Conservation (phyloP, 345 rosid genomes). For the Rhizophora mangle region DNA sequence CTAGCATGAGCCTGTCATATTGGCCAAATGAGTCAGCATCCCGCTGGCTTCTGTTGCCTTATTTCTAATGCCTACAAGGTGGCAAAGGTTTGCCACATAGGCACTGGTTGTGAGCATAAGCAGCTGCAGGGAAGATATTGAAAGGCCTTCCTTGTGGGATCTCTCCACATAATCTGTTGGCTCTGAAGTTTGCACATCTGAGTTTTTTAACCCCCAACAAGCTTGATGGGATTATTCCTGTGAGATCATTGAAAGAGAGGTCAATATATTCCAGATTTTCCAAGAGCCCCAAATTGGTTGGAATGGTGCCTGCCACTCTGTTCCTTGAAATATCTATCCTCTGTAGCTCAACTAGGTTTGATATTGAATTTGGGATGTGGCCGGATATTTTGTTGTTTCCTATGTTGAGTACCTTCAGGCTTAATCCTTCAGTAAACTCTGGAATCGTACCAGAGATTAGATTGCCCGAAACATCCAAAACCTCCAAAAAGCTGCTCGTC, state of each 20-base stretch:
- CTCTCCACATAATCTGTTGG: slow-evolving; percentile 78
- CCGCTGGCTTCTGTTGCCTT: slow-evolving; percentile 48
- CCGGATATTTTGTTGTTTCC: slow-evolving; percentile 76
- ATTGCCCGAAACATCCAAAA: slow-evolving; percentile 59
- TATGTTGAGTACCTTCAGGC: slow-evolving; percentile 61
- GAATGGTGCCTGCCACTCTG: slow-evolving; percentile 62
- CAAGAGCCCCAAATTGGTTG: slow-evolving; percentile 54
- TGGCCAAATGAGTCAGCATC: slow-evolving; percentile 52
- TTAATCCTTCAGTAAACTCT: slow-evolving; percentile 55
- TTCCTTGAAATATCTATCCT: slow-evolving; percentile 75
- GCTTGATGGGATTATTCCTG: slow-evolving; percentile 70
- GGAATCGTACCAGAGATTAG: slow-evolving; percentile 64
- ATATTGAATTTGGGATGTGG: slow-evolving; percentile 66
- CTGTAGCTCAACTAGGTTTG: slow-evolving; percentile 63
- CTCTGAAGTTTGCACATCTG: slow-evolving; percentile 77
- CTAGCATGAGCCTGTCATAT: slow-evolving; percentile 26
- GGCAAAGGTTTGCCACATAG: slow-evolving; percentile 89
- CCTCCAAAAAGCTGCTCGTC: slow-evolving; percentile 72
- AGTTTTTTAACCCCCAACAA: slow-evolving; percentile 50
- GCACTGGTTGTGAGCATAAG: slow-evolving; percentile 88
- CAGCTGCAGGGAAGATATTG: slow-evolving; percentile 67
- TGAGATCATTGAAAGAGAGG: slow-evolving; percentile 59
- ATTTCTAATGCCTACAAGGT: slow-evolving; percentile 51
- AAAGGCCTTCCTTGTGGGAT: slow-evolving; percentile 91
- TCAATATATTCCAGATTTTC: slow-evolving; percentile 71